Evolutionary conservation across 371 early-diverging fungal species (phyloP), one percentile per base, ranked within the genome.

Genomic region (Thermomucor indicae-seudaticae): DNA sequence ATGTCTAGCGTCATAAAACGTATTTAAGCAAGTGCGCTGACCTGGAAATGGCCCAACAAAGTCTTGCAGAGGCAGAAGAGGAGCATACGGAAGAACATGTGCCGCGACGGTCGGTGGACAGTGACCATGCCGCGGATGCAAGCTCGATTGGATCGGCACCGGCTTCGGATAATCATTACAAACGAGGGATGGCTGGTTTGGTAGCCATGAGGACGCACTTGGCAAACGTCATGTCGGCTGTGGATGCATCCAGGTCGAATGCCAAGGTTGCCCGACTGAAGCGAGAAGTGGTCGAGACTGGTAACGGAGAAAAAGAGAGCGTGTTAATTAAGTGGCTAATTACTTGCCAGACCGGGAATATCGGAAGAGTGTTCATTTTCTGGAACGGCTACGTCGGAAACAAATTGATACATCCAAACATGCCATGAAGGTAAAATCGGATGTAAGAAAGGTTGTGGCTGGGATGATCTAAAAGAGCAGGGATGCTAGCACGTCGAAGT

Each of bases 211-310:
- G 65, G 20, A 66, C 66, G 11, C 73, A 72, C 17, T 29, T 72
- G 8, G 66, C 64, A 3, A 64, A 61, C 30, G 63, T 64, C 16
- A 63, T 55, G 10, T 55, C 62, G 12, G 54, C 57, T n/a, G 47
- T 51, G 10, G 51, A 34, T 28, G n/a, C 38, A 2, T 37, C 37
- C 16, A 37, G 19, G 10, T 19, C 14, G 11, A 64, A 54, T 8
- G 49, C 59, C 6, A 53, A 64, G 39, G 39, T 67, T 14, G 71
- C 64, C 34, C 77, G 72, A 59, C 47, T 70, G 40, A 81, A 72
- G 49, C 71, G 77, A 17, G 81, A 81, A 28, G 70, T 81, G 41
- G 50, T 58, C 17, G 81, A 81, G 3, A 37, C 37, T 16, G 37
- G 37, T 37, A 11, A 5, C 5, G 14, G 5, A 37, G 37, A 3